A percentile compares a stretch with the other conserved stretches of the same genome.
These are phyloP conservation scores for Trichoderma breve DNA, from an alignment of 2,329 filamentous ascomycete genomes.

Conservation along the genomic window DNA sequence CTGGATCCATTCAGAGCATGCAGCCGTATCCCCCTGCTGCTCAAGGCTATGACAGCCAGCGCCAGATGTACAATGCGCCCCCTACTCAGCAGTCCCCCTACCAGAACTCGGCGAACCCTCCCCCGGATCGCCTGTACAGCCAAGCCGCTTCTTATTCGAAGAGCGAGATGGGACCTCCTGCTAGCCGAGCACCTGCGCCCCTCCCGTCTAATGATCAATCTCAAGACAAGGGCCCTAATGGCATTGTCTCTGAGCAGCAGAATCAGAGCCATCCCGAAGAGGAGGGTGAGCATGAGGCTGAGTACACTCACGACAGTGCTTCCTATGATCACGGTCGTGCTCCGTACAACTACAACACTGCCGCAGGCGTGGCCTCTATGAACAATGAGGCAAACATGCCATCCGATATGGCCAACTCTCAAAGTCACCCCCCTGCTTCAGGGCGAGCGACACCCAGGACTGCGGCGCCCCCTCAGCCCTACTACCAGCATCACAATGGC, in stretches of 20 bases:
- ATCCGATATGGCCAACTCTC: slow-evolving; percentile 79
- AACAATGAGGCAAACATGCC: slow-evolving; percentile 75
- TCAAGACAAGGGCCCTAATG: slow-evolving; percentile 64
- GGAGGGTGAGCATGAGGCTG: slow-evolving; percentile 69
- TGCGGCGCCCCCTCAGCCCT: slow-evolving; percentile 65
- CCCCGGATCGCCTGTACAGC: slow-evolving; percentile 65
- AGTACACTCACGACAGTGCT: slow-evolving; percentile 83
- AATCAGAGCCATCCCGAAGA: slow-evolving; percentile 60
- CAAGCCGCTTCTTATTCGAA: slow-evolving; percentile 72
- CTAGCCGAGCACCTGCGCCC: slow-evolving; percentile 57
- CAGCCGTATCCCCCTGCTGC: slow-evolving; percentile 68
- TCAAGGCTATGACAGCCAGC: slow-evolving; percentile 72
- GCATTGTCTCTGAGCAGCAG: slow-evolving; percentile 53
- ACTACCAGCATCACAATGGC: slow-evolving; percentile 64
- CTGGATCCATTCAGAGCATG: slow-evolving; percentile 76
- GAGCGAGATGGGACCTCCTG: slow-evolving; percentile 83
- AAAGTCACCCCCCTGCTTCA: slow-evolving; percentile 73
- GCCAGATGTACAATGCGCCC: slow-evolving; percentile 74
- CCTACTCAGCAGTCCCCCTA: slow-evolving; percentile 71
- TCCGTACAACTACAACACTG: slow-evolving; percentile 68
- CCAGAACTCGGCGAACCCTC: slow-evolving; percentile 57
- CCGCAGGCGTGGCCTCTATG: slow-evolving; percentile 63
- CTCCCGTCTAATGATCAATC: slow-evolving; percentile 60
- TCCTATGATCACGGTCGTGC: slow-evolving; percentile 70
- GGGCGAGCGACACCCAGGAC: slow-evolving; percentile 85